Conservation (phyloP, 2,329 filamentous ascomycete genomes). For the Hypomyces rosellus region DNA sequence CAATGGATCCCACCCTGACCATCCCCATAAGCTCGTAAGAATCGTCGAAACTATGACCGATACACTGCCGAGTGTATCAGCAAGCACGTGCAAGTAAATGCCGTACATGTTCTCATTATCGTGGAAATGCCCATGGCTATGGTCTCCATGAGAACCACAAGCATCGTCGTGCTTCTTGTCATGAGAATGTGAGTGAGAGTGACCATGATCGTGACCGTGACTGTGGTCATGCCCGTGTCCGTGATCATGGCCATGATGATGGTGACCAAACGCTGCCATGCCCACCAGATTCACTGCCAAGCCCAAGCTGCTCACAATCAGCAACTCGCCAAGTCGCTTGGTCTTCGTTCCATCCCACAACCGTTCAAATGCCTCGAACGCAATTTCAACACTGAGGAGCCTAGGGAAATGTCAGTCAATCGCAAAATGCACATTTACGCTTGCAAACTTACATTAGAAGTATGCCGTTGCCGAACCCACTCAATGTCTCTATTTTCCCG, state of each 20-base stretch:
- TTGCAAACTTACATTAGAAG: slow-evolving; percentile 66
- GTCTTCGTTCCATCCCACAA: slow-evolving; percentile 79
- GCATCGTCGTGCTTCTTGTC: background rate
- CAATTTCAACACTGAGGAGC: slow-evolving; percentile 91
- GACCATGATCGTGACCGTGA: background rate
- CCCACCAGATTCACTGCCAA: slow-evolving; percentile 88
- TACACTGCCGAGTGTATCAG: slow-evolving; percentile 88
- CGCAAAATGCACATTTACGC: slow-evolving; percentile 10
- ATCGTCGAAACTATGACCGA: slow-evolving; percentile 90
- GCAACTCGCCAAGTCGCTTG: slow-evolving; percentile 75
- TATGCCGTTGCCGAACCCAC: slow-evolving; percentile 93
- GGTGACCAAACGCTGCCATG: slow-evolving; percentile 75
- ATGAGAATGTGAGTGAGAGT: background rate
- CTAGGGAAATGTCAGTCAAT: slow-evolving; percentile 32
- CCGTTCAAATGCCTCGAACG: slow-evolving; percentile 87
- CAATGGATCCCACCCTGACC: slow-evolving; percentile 90
- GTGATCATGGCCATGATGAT: slow-evolving; percentile 39
- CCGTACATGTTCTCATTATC: slow-evolving; percentile 97
- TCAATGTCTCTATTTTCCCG: slow-evolving; percentile 92
- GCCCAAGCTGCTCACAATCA: slow-evolving; percentile 81
- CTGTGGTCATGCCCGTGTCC: slow-evolving; percentile 36
- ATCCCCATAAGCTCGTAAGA: slow-evolving; percentile 79
- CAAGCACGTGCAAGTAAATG: slow-evolving; percentile 91
- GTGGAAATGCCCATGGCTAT: slow-evolving; percentile 40
- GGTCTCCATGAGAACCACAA: slow-evolving; percentile 11